Evolutionary conservation across 306 rosid genomes (phyloP).

Genomic region (Mucuna pruriens): DNA sequence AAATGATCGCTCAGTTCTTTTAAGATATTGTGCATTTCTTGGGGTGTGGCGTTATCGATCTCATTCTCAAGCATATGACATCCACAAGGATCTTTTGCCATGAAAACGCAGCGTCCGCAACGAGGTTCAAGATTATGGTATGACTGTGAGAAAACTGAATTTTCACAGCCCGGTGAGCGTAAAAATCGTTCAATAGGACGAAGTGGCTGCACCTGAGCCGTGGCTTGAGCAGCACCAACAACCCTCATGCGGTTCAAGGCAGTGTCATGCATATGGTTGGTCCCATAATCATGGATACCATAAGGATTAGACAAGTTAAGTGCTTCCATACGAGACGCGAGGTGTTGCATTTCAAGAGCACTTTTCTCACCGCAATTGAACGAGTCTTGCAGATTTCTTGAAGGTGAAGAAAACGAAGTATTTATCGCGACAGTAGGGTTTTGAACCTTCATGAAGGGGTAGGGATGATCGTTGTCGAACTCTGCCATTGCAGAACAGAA

Average conservation of each 20-base stretch:
- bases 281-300: not conserved
- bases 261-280: not conserved
- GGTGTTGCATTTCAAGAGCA: not conserved
- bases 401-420: not conserved
- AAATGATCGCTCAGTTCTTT: not conserved
- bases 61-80: not conserved
- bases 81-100: constrained; percentile 19
- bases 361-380: not conserved
- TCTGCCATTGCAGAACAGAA: not conserved
- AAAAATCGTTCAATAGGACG: not conserved
- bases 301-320: not conserved
- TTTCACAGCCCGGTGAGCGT: not conserved
- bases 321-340: not conserved
- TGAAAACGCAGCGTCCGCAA: not conserved
- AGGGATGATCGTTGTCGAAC: not conserved
- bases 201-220: not conserved
- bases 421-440: not conserved
- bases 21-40: not conserved
- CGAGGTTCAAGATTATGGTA: not conserved
- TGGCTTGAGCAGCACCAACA: not conserved
- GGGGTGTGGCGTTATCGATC: not conserved
- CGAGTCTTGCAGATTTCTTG: not conserved
- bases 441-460: not conserved
- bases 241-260: not conserved
- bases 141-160: not conserved